A percentile compares a stretch with the other conserved stretches of the same genome.
Conservation (phyloP, 2,329 filamentous ascomycete species). For the Fusarium ramigenum region DNA sequence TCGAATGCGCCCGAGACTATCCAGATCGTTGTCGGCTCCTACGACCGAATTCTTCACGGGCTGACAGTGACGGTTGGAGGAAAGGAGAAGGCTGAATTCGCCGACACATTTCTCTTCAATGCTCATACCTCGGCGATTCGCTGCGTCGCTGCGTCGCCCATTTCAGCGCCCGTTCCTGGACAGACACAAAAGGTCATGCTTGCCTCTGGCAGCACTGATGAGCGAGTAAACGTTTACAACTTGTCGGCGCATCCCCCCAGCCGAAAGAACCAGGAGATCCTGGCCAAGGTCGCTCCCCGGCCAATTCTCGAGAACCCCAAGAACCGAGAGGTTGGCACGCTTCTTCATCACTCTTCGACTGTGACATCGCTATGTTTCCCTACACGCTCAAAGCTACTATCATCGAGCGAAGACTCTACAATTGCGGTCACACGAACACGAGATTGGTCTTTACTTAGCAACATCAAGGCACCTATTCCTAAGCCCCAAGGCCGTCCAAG, state of each 20-base stretch:
- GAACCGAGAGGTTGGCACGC: constrained; percentile 86
- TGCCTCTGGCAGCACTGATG: constrained; percentile 91
- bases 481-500: constrained; percentile 83
- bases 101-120: constrained; percentile 95
- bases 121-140: constrained; percentile 91
- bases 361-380: constrained; percentile 86
- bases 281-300: constrained; percentile 75
- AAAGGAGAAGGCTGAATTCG: constrained; percentile 69
- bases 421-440: constrained; percentile 87
- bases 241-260: constrained; percentile 76
- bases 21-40: constrained; percentile 92
- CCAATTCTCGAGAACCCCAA: constrained; percentile 84
- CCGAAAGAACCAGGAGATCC: constrained; percentile 63
- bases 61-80: constrained; percentile 75
- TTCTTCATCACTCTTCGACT: constrained; percentile 86
- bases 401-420: constrained; percentile 89
- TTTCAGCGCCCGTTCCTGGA: constrained; percentile 68
- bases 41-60: constrained; percentile 92
- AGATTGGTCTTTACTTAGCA: constrained; percentile 88
- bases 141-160: constrained; percentile 84
- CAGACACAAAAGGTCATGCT: constrained; percentile 86
- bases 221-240: constrained; percentile 94
- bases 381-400: constrained; percentile 85
- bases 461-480: constrained; percentile 87
- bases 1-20: constrained; percentile 63